Conservation (phyloP, 305 asterid species). For the Fraxinus albicans region DNA sequence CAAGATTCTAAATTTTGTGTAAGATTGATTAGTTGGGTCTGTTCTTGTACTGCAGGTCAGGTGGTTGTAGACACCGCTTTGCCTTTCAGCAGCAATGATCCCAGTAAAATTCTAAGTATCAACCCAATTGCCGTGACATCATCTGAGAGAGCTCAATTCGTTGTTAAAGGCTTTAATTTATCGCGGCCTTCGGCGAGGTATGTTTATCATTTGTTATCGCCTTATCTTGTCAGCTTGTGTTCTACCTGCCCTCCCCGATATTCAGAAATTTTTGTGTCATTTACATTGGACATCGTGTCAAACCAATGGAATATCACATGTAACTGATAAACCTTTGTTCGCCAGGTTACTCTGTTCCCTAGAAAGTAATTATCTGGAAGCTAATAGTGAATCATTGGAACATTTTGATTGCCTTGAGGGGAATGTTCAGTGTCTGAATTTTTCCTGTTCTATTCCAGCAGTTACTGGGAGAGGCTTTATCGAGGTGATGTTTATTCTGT, state of each 20-base stretch:
- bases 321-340: slow-evolving; percentile 18
- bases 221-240: slow-evolving; percentile 10
- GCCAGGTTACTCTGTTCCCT: slow-evolving; percentile 68
- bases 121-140: slow-evolving; percentile 73
- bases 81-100: slow-evolving; percentile 42
- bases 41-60: slow-evolving; percentile 55
- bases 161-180: slow-evolving; percentile 65
- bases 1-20: slow-evolving; percentile 21
- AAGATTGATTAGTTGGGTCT: slow-evolving; percentile 20
- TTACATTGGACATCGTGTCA: slow-evolving; percentile 4
- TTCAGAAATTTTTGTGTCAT: slow-evolving; percentile 9
- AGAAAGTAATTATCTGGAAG: slow-evolving; percentile 64
- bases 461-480: slow-evolving; percentile 75
- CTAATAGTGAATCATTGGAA: slow-evolving; percentile 37
- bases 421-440: slow-evolving; percentile 41
- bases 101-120: slow-evolving; percentile 50
- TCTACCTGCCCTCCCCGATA: slow-evolving; percentile 13
- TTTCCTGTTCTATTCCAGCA: slow-evolving; percentile 58
- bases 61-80: slow-evolving; percentile 58
- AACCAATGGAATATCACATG: slow-evolving; percentile 12
- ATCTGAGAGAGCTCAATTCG: slow-evolving; percentile 58
- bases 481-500: slow-evolving; percentile 47
- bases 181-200: slow-evolving; percentile 64
- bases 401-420: slow-evolving; percentile 36
- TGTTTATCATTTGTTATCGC: slow-evolving; percentile 21